Evolutionary conservation across 345 rosid species (phyloP).

Genomic region (Moricandia moricandioides): DNA sequence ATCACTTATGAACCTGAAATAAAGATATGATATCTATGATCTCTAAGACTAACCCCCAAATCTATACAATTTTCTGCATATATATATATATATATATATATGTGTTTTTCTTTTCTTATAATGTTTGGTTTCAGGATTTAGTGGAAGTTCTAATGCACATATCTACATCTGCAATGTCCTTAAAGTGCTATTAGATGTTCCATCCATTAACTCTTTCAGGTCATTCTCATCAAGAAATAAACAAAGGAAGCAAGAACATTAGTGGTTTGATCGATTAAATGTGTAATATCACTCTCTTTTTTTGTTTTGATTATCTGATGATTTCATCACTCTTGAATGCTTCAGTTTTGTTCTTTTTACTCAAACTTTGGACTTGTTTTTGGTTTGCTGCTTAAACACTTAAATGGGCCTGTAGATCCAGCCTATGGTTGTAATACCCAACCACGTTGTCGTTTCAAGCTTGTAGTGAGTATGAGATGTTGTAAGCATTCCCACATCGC

Average conservation of each 20-base stretch:
- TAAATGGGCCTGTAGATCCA: background rate
- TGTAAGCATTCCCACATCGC: conserved; percentile 16
- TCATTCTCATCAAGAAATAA: background rate
- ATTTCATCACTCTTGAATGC: background rate
- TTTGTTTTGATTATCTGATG: no score
- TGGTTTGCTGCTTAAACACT: background rate
- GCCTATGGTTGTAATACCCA: background rate
- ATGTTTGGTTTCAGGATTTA: background rate
- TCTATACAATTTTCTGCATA: no score
- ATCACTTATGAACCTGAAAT: background rate
- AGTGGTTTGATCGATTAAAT: background rate
- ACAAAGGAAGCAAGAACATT: background rate
- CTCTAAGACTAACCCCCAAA: background rate
- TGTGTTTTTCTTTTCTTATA: background rate
- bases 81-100: no score
- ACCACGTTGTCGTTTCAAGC: background rate
- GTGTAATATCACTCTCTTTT: background rate
- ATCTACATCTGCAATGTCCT: background rate
- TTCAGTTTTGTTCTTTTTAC: no score
- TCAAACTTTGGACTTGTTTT: no score
- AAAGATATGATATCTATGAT: background rate
- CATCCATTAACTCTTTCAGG: background rate
- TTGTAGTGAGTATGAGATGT: background rate
- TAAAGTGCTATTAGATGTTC: background rate
- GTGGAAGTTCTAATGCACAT: background rate